phyloP scores from a whole-genome alignment of 208 protist species.

The Trypanosoma grayi region DNA sequence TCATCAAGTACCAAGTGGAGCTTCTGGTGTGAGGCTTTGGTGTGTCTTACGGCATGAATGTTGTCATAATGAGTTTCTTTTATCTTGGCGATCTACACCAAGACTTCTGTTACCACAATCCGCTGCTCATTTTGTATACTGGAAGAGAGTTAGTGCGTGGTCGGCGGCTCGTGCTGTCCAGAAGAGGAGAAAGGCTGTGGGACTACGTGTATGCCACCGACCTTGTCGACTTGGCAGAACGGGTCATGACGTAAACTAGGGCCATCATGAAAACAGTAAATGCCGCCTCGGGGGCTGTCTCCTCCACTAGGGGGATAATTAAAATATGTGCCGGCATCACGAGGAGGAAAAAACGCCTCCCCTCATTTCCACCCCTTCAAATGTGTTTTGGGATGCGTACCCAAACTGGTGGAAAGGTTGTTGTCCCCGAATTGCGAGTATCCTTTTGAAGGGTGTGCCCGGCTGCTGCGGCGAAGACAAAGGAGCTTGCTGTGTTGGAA shows the following conservation, averaged over 20 bases:
- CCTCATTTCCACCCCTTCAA: neutral
- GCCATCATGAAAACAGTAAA: slow-evolving; percentile 3
- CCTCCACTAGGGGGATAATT: slow-evolving; percentile 5
- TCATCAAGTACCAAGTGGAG: slow-evolving; percentile 6
- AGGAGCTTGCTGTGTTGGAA: neutral
- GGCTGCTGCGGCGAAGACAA: neutral
- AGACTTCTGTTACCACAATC: neutral
- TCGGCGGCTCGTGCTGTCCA: neutral
- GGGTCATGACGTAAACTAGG: neutral
- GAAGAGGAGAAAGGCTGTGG: neutral
- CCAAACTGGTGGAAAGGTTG: neutral
- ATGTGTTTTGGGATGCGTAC: slow-evolving; percentile 9
- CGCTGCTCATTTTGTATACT: slow-evolving; percentile 7
- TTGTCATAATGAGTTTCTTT: slow-evolving; percentile 10
- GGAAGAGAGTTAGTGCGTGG: neutral
- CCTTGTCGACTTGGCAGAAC: slow-evolving; percentile 5
- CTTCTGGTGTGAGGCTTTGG: neutral
- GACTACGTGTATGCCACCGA: slow-evolving; percentile 7
- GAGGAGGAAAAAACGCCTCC: neutral
- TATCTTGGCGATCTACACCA: slow-evolving; percentile 7
- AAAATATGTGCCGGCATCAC: neutral
- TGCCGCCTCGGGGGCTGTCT: neutral
- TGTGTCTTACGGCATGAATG: neutral
- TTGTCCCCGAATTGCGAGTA: neutral
- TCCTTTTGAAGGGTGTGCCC: neutral